phyloP scores from a whole-genome alignment of 345 rosid genomes.

The Populus simonii region DNA sequence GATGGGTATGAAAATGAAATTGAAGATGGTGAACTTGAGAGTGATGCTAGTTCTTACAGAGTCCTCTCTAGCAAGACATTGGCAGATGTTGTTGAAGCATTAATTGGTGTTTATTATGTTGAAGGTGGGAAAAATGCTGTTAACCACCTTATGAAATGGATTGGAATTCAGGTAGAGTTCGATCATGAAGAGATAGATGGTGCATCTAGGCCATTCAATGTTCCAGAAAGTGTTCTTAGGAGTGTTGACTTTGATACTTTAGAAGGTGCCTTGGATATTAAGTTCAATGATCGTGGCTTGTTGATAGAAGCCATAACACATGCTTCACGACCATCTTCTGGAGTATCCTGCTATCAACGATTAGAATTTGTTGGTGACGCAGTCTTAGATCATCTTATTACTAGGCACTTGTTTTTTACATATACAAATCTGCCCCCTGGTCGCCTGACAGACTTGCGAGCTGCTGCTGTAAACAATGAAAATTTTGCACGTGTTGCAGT shows the following conservation, averaged over 20 bases:
- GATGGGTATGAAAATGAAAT: conserved; percentile 58
- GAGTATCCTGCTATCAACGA: conserved; percentile 92
- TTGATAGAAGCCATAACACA: conserved; percentile 92
- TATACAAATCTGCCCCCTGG: conserved; percentile 94
- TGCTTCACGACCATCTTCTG: conserved; percentile 95
- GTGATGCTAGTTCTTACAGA: conserved; percentile 87
- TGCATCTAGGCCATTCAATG: conserved; percentile 36
- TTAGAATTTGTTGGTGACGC: conserved; percentile 98
- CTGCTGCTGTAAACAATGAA: conserved; percentile 98
- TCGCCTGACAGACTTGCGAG: conserved; percentile 92
- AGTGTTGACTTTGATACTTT: conserved; percentile 72
- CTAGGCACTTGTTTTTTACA: conserved; percentile 83
- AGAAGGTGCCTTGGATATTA: conserved; percentile 63
- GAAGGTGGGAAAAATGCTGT: conserved; percentile 87
- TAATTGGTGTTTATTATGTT: conserved; percentile 95
- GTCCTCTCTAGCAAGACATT: conserved; percentile 96
- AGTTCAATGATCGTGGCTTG: conserved; percentile 57
- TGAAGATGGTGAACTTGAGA: conserved; percentile 95
- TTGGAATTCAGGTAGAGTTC: conserved; percentile 80
- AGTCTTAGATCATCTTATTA: conserved; percentile 92
- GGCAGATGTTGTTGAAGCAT: conserved; percentile 97
- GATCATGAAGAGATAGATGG: conserved; percentile 57
- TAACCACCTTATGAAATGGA: conserved; percentile 94
- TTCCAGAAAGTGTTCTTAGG: conserved; percentile 73
- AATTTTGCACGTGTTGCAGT: conserved; percentile 98